Evolutionary conservation across 352 stramenopile genomes (phyloP).

Genomic region (Pythium sp.): DNA sequence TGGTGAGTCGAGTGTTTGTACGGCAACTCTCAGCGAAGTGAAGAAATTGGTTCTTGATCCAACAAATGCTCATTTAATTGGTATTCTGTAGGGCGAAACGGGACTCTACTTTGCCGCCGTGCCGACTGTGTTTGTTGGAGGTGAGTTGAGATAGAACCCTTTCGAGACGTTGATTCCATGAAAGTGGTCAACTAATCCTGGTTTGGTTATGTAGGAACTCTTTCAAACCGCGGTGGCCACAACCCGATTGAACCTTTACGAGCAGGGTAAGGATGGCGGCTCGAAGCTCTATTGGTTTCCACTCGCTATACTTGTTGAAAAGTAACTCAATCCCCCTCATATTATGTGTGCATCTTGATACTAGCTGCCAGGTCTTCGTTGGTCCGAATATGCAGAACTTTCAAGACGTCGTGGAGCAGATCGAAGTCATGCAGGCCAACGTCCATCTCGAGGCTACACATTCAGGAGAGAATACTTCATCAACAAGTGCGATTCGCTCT

Average conservation of each 20-base stretch:
- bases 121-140: constrained; percentile 59
- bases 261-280: constrained; percentile 30
- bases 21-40: too few species aligned
- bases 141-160: constrained; percentile 1
- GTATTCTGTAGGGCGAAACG: constrained; percentile 49
- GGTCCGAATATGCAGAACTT: constrained; percentile 78
- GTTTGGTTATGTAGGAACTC: constrained; percentile 28
- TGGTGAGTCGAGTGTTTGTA: too few species aligned
- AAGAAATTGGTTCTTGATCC: too few species aligned
- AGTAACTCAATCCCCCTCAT: not conserved
- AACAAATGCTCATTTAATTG: not conserved
- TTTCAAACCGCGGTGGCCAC: constrained; percentile 60
- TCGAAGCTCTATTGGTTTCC: too few species aligned
- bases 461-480: not conserved
- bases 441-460: not conserved
- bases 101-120: constrained; percentile 45
- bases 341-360: not conserved
- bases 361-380: constrained; percentile 57
- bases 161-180: too few species aligned
- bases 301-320: too few species aligned
- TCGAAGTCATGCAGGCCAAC: constrained; percentile 17
- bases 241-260: constrained; percentile 75
- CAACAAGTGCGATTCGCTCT: constrained; percentile 1
- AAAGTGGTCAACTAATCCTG: too few species aligned
- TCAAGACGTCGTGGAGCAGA: constrained; percentile 39